Percentiles rank a stretch among this genome's conserved stretches.
Evolutionary conservation across 495 filamentous ascomycete species (phyloP).

Genomic region (Aspergillus heteromorphus): DNA sequence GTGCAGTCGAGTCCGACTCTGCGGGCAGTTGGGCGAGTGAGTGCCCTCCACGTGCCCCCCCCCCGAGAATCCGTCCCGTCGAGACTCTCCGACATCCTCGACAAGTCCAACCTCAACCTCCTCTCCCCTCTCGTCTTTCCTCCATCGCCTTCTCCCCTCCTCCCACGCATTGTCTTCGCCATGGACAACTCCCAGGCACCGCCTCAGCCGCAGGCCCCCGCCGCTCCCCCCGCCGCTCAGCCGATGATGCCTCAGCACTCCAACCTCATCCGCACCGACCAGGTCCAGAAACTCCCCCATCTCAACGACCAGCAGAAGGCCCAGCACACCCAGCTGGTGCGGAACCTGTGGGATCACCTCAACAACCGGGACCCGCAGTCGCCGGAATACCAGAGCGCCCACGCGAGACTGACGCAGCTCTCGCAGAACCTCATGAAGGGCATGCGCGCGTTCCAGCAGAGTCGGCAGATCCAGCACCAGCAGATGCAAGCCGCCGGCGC

Average conservation of each 20-base stretch:
- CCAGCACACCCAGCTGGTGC: conserved; percentile 62
- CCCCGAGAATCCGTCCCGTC: neutral
- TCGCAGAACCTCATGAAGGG: conserved; percentile 58
- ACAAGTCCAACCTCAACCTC: neutral
- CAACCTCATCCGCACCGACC: conserved; percentile 47
- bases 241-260: conserved; percentile 37
- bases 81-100: neutral
- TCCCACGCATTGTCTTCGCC: neutral
- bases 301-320: conserved; percentile 55
- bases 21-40: no score
- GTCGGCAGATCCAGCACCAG: conserved; percentile 37
- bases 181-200: conserved; percentile 1
- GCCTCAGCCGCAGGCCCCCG: conserved; percentile 29
- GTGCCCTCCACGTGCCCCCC: no score
- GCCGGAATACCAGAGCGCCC: conserved; percentile 55
- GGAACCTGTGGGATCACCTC: conserved; percentile 54
- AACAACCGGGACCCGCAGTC: conserved; percentile 52
- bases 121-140: neutral
- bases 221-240: conserved; percentile 25
- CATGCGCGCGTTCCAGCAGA: conserved; percentile 44
- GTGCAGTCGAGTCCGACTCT: no score
- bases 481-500: conserved; percentile 21
- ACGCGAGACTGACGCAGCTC: conserved; percentile 59
- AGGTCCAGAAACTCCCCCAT: conserved; percentile 46
- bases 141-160: neutral